A percentile compares a stretch with the other conserved stretches of the same genome.
phyloP scores from a whole-genome alignment of 1,139 yeast species.

The Magnusiomyces clavatus region DNA sequence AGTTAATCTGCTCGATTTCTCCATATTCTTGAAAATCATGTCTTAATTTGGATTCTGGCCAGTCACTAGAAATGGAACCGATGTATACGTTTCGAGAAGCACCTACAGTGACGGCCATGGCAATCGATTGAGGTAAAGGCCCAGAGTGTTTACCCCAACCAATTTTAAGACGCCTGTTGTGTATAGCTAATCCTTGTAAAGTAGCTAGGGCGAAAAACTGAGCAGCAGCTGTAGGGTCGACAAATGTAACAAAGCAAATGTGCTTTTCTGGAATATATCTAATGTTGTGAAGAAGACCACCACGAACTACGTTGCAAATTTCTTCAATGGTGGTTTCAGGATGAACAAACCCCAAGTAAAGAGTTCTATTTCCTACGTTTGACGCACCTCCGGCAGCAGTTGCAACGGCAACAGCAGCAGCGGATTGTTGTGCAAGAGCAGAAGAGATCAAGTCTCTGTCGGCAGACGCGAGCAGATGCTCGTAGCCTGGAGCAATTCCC shows the following conservation, averaged over 20 bases:
- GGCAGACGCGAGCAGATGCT: constrained; percentile 71
- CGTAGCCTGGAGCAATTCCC: constrained; percentile 76
- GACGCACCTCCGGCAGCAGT: constrained; percentile 77
- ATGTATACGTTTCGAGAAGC: constrained; percentile 89
- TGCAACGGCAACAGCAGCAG: constrained; percentile 67
- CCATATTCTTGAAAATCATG: constrained; percentile 76
- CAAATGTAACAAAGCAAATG: constrained; percentile 86
- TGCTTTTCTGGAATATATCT: constrained; percentile 67
- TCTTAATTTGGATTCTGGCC: constrained; percentile 54
- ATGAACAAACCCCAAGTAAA: constrained; percentile 81
- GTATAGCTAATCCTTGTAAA: constrained; percentile 72
- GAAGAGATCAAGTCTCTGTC: constrained; percentile 53
- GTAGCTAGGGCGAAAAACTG: constrained; percentile 71
- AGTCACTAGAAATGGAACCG: constrained; percentile 56
- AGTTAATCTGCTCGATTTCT: constrained; percentile 89
- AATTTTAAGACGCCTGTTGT: constrained; percentile 71
- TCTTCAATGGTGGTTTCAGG: constrained; percentile 84
- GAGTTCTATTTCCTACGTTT: constrained; percentile 85
- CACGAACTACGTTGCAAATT: constrained; percentile 87
- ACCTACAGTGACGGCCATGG: constrained; percentile 85
- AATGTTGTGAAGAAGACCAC: constrained; percentile 68
- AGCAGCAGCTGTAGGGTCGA: constrained; percentile 88
- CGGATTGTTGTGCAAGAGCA: constrained; percentile 56
- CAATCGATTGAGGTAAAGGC: constrained; percentile 71
- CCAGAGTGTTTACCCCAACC: constrained; percentile 98